phyloP scores from a whole-genome alignment of 225 moss, liverwort and hornwort genomes.

The Thuidium tamariscinum region DNA sequence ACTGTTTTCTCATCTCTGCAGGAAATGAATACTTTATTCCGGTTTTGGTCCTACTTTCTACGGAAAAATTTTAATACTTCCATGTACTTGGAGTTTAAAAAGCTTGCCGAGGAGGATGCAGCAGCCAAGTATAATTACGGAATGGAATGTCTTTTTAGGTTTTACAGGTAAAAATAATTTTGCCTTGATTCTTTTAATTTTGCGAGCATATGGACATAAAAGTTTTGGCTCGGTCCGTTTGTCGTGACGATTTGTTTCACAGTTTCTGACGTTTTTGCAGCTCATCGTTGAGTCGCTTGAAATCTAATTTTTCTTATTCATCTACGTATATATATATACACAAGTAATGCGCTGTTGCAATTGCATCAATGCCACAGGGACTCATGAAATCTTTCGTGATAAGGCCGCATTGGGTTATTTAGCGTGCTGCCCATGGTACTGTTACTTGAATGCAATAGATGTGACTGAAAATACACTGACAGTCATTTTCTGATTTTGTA shows the following conservation, averaged over 20 bases:
- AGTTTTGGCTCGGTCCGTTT: background rate
- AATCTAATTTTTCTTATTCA: background rate
- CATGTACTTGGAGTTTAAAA: constrained; percentile 91
- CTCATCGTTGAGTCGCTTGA: background rate
- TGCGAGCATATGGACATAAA: background rate
- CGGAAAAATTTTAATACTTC: constrained; percentile 91
- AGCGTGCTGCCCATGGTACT: background rate
- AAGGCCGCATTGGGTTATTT: background rate
- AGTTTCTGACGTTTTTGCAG: background rate
- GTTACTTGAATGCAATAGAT: background rate
- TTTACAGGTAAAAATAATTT: constrained; percentile 51
- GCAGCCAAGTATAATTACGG: constrained; percentile 88
- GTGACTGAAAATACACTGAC: background rate
- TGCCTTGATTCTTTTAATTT: background rate
- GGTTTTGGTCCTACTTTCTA: constrained; percentile 98
- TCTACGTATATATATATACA: background rate
- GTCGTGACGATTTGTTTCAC: background rate
- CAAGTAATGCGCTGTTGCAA: background rate
- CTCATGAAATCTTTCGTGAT: background rate
- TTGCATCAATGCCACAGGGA: background rate
- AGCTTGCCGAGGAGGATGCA: constrained; percentile 92
- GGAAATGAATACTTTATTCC: constrained; percentile 98
- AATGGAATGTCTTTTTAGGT: constrained; percentile 98
- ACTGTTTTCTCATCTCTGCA: constrained; percentile 9
- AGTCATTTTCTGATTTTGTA: constrained; percentile 10